Conservation (phyloP, 208 protist species). For the Leishmania amazonensis region DNA sequence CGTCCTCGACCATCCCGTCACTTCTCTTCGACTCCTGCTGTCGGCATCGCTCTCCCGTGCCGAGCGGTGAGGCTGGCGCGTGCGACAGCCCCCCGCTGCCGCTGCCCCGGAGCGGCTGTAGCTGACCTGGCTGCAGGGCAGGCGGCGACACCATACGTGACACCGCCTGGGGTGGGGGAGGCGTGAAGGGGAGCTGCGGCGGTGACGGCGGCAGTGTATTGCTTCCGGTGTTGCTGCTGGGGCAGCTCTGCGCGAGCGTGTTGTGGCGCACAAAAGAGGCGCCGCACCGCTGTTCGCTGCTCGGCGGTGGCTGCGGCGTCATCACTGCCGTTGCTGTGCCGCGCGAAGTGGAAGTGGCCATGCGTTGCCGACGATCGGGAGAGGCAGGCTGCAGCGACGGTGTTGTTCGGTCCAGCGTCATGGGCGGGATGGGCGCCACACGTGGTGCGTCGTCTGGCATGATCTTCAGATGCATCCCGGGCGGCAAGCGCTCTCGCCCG, state of each 20-base stretch:
- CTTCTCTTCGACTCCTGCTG: background rate
- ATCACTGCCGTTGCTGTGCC: background rate
- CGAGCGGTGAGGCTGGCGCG: background rate
- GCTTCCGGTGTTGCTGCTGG: slow-evolving; percentile 5
- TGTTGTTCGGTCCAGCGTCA: slow-evolving; percentile 6
- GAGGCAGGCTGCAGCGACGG: background rate
- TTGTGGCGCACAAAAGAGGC: slow-evolving; percentile 21
- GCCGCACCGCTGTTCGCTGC: background rate
- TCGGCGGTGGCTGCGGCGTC: slow-evolving; percentile 30
- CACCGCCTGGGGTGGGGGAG: slow-evolving; percentile 16
- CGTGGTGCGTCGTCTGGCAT: slow-evolving; percentile 58
- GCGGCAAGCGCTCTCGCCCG: slow-evolving; percentile 84
- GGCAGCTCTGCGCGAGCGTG: slow-evolving; percentile 14
- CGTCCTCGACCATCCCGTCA: background rate
- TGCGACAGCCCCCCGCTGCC: background rate
- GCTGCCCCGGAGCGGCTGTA: slow-evolving; percentile 5
- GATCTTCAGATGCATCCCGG: slow-evolving; percentile 76
- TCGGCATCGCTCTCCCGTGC: background rate
- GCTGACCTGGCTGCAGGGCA: slow-evolving; percentile 32
- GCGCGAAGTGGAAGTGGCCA: background rate
- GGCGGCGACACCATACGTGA: slow-evolving; percentile 18
- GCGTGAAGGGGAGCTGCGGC: slow-evolving; percentile 29
- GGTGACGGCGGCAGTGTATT: slow-evolving; percentile 14
- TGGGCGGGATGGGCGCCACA: slow-evolving; percentile 7
- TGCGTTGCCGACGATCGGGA: background rate